Percentiles rank a stretch among this genome's conserved stretches.
These are phyloP conservation scores for Lasiosphaeria ovina DNA, from an alignment of 495 filamentous ascomycete species.

Conservation along the genomic window DNA sequence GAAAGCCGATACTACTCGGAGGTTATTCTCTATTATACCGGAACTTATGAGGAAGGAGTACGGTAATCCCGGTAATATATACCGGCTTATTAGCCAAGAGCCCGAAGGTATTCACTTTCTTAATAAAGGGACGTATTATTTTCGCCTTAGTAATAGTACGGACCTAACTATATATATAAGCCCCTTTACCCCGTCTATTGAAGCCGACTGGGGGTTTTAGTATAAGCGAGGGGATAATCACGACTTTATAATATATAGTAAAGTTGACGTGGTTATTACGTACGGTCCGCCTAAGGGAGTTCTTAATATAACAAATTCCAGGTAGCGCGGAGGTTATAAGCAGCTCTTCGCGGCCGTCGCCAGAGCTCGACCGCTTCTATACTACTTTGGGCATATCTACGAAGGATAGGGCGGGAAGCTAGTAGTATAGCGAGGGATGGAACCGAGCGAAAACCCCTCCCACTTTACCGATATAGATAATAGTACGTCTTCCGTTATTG, in stretches of 20 bases:
- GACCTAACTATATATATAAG: conserved; percentile 44
- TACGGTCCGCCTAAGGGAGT: conserved; percentile 67
- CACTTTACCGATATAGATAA: conserved; percentile 39
- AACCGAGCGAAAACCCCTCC: conserved; percentile 20
- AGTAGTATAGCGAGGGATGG: conserved; percentile 51
- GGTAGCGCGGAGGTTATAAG: conserved; percentile 52
- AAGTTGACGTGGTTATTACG: conserved; percentile 66
- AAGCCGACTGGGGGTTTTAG: conserved; percentile 46
- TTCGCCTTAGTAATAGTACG: conserved; percentile 1
- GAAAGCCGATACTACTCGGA: conserved; percentile 3
- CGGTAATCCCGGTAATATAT: conserved; percentile 20
- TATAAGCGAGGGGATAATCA: conserved; percentile 43
- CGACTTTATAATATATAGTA: conserved; percentile 45
- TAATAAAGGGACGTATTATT: not conserved
- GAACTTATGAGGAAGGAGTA: conserved; percentile 11
- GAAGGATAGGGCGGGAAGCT: conserved; percentile 69
- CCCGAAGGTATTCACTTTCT: conserved; percentile 1
- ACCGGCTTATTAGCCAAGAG: conserved; percentile 16
- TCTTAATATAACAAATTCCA: conserved; percentile 46
- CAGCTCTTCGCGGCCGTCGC: conserved; percentile 57
- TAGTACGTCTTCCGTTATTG: conserved; percentile 36
- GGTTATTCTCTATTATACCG: conserved; percentile 1
- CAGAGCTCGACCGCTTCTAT: conserved; percentile 52
- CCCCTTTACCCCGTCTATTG: conserved; percentile 63
- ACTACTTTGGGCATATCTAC: conserved; percentile 76